Base-by-base conservation (phyloP, 306 rosid species). In the Vigna mungo region DNA sequence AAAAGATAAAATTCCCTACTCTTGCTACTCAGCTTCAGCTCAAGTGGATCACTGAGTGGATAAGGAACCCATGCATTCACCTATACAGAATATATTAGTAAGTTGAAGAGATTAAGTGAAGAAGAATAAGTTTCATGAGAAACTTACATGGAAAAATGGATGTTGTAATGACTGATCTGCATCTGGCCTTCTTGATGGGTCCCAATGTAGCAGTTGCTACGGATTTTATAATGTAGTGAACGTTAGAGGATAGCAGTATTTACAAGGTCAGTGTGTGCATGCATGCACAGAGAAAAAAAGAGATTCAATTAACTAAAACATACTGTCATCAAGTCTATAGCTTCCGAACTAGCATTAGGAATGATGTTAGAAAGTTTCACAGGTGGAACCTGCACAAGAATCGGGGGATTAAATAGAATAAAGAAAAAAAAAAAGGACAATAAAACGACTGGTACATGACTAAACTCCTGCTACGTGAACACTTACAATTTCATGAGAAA, bases 331-430 rank as follows among this genome's bases (percentile, higher is more conserved):
- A 92, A 86, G 81, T 92, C 97, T 83, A 92, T 66, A 77, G 96
- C 97, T 80, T 92, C 97, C 75, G 66, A 73, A 79, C 92, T 88
- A 83, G 96, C 97, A 78, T 84, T 88, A 81, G 96, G 96, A 80
- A 92, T 88, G 75, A 92, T 78, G 76, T 84, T 75, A 49, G 93
- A 84, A 72, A 92, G 90, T 84, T 84, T 88, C 70, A 86, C 78
- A 13, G 93, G 96, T 54, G 78, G 81, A 73, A 88, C 89, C 97
- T 92, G 81, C 61, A 70, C 20, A 82, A 46, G 69, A 69, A 68
- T 78, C 67, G 53, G 11, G 48, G 47, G 44, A 79, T 66, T 56
- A 34, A 32, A 66, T 48, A 23, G 43, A 82, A 20, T 23, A 61
- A 76, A 49, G 37, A 6, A 47, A 65, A 64, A 32, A 47, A 65